Conservation (phyloP, 129 eudicot species). For the Artemisia tridentata region DNA sequence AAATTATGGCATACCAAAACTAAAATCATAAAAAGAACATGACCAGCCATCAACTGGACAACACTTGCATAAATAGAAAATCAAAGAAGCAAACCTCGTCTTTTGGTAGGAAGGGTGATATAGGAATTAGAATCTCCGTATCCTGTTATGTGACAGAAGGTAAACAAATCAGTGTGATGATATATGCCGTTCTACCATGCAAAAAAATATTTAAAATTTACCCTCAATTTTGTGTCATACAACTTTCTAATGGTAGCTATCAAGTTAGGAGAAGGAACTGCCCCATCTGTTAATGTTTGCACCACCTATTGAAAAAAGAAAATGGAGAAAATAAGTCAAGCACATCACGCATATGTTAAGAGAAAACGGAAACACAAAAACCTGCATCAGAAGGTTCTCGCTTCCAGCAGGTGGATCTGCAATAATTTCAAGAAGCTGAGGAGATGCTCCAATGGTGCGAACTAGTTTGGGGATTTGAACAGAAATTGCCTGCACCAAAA, state of each 20-base stretch:
- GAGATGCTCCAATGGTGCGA: conserved; percentile 91
- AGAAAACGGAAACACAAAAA: conserved; percentile 13
- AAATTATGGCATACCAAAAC: too few relatives aligned
- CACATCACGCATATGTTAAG: neutral
- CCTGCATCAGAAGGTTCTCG: conserved; percentile 78
- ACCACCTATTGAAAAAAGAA: conserved; percentile 56
- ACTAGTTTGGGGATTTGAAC: conserved; percentile 82
- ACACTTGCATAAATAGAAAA: neutral
- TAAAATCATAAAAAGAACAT: neutral
- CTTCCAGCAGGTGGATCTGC: conserved; percentile 92
- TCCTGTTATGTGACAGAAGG: conserved; percentile 49
- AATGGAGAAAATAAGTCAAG: neutral
- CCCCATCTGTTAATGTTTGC: conserved; percentile 85
- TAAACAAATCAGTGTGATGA: conserved; percentile 20
- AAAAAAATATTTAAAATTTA: conserved; percentile 13
- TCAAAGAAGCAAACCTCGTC: conserved; percentile 61
- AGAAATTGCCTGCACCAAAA: conserved; percentile 67
- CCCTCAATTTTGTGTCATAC: conserved; percentile 75
- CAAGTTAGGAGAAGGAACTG: conserved; percentile 72
- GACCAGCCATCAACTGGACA: conserved; percentile 1
- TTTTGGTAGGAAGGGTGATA: conserved; percentile 70
- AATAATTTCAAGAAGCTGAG: conserved; percentile 79
- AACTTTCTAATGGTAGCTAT: conserved; percentile 64
- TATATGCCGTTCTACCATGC: conserved; percentile 1
- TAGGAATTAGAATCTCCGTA: conserved; percentile 72